Evolutionary conservation across 2,329 filamentous ascomycete species (phyloP).

Genomic region (Herpotrichia juniperi): DNA sequence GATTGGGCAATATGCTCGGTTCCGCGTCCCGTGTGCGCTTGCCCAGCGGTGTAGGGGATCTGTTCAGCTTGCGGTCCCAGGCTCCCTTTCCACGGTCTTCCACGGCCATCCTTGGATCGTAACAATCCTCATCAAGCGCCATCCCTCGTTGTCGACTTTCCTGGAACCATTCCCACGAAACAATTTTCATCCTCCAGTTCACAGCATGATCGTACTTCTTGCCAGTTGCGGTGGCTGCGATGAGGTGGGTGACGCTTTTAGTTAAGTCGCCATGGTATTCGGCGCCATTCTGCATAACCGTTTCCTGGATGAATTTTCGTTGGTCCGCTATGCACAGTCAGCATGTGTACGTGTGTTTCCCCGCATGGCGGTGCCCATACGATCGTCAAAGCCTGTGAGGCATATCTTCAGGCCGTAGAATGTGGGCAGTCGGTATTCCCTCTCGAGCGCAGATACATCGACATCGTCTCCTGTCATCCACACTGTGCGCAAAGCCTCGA

Average conservation of each 20-base stretch:
- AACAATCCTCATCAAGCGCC: slow-evolving; percentile 86
- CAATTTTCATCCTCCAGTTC: slow-evolving; percentile 79
- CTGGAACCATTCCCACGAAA: slow-evolving; percentile 83
- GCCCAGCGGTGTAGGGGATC: slow-evolving; percentile 47
- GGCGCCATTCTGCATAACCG: slow-evolving; percentile 74
- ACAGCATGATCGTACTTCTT: slow-evolving; percentile 91
- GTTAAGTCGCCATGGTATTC: slow-evolving; percentile 87
- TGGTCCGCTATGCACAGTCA: slow-evolving; percentile 60
- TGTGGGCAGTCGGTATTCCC: slow-evolving; percentile 66
- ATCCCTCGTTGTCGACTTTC: slow-evolving; percentile 86
- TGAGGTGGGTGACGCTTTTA: slow-evolving; percentile 83
- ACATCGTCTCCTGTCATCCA: slow-evolving; percentile 84
- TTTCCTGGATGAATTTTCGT: slow-evolving; percentile 72
- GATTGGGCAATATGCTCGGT: slow-evolving; percentile 49
- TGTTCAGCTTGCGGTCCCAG: slow-evolving; percentile 60
- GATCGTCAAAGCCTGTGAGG: slow-evolving; percentile 72
- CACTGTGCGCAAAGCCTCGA: slow-evolving; percentile 76
- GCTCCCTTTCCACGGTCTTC: slow-evolving; percentile 79
- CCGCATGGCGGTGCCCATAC: slow-evolving; percentile 43
- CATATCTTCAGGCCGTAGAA: slow-evolving; percentile 69
- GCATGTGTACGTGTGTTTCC: slow-evolving; percentile 13
- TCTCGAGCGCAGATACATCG: slow-evolving; percentile 73
- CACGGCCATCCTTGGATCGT: slow-evolving; percentile 73
- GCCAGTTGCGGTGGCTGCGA: slow-evolving; percentile 78
- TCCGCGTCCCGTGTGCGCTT: slow-evolving; percentile 42